phyloP scores from a whole-genome alignment of 306 rosid genomes.

The Lithocarpus polystachyus region DNA sequence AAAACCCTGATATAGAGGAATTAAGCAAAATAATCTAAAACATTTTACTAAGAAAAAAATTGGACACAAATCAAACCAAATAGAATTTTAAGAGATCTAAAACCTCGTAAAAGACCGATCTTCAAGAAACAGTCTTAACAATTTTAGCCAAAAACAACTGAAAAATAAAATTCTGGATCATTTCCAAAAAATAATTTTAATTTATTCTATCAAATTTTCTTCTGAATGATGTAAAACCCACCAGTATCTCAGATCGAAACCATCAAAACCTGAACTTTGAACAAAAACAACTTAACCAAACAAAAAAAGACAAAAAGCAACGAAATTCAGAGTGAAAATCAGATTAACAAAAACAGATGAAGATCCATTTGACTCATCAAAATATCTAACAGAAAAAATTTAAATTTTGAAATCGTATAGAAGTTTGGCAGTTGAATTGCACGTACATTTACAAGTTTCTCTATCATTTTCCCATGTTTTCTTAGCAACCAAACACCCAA shows the following conservation, averaged over 20 bases:
- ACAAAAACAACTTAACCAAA: neutral
- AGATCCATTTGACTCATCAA: constrained; percentile 11
- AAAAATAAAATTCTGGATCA: neutral
- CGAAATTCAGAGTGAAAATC: neutral
- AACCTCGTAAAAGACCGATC: constrained; percentile 29
- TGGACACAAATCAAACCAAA: constrained; percentile 14
- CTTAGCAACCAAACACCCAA: constrained; percentile 11
- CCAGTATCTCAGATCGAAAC: constrained; percentile 43
- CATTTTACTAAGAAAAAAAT: constrained; percentile 10
- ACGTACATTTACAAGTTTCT: constrained; percentile 6
- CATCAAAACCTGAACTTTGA: constrained; percentile 25
- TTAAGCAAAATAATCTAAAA: neutral
- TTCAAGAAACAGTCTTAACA: constrained; percentile 14
- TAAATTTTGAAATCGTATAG: constrained; percentile 15
- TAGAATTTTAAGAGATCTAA: constrained; percentile 28
- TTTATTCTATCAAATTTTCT: neutral
- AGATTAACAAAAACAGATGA: constrained; percentile 8
- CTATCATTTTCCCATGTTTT: constrained; percentile 12
- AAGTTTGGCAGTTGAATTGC: constrained; percentile 16
- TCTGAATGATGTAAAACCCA: neutral
- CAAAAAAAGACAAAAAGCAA: constrained; percentile 10
- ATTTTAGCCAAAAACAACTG: neutral
- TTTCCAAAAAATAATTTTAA: neutral
- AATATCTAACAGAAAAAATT: neutral
- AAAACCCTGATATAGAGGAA: constrained; percentile 32